These are phyloP conservation scores for Dactylellina leptospora DNA, from an alignment of 2,329 filamentous ascomycete species.

Conservation along the genomic window DNA sequence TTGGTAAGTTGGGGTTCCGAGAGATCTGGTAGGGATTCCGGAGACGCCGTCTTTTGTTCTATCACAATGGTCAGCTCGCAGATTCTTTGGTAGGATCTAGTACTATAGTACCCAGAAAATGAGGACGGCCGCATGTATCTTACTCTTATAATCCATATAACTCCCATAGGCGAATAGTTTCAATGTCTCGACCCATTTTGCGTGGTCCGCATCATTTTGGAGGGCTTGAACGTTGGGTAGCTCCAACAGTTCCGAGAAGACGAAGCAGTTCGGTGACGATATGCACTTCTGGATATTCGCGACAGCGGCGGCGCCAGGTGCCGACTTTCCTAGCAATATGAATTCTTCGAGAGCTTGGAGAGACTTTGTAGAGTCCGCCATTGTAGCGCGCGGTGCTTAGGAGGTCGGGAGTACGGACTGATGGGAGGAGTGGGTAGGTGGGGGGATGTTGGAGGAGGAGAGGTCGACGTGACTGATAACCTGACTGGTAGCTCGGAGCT, in stretches of 20 bases:
- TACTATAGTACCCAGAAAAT: not conserved
- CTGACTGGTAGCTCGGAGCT: slow-evolving; percentile 18
- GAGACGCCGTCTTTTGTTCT: slow-evolving; percentile 43
- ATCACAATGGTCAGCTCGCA: not conserved
- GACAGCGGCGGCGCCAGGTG: slow-evolving; percentile 81
- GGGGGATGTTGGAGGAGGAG: not conserved
- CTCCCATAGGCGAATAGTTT: slow-evolving; percentile 93
- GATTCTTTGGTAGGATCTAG: slow-evolving; percentile 52
- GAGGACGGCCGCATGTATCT: not conserved
- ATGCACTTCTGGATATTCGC: slow-evolving; percentile 89
- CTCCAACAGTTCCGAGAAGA: slow-evolving; percentile 92
- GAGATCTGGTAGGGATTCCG: slow-evolving; percentile 72
- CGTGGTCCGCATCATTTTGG: slow-evolving; percentile 70
- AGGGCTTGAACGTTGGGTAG: slow-evolving; percentile 81
- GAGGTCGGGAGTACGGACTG: not conserved
- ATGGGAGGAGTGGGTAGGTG: not conserved
- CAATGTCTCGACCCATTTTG: slow-evolving; percentile 73
- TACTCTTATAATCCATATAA: slow-evolving; percentile 77
- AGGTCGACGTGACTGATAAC: slow-evolving; percentile 43
- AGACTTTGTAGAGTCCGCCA: slow-evolving; percentile 63
- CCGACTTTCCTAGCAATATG: slow-evolving; percentile 84
- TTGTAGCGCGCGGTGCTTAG: slow-evolving; percentile 4
- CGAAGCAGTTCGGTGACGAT: slow-evolving; percentile 85
- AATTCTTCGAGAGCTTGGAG: slow-evolving; percentile 79
- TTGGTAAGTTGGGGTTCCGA: slow-evolving; percentile 79